phyloP scores from a whole-genome alignment of 768 basidiomycete species.

The Suillus sp. region DNA sequence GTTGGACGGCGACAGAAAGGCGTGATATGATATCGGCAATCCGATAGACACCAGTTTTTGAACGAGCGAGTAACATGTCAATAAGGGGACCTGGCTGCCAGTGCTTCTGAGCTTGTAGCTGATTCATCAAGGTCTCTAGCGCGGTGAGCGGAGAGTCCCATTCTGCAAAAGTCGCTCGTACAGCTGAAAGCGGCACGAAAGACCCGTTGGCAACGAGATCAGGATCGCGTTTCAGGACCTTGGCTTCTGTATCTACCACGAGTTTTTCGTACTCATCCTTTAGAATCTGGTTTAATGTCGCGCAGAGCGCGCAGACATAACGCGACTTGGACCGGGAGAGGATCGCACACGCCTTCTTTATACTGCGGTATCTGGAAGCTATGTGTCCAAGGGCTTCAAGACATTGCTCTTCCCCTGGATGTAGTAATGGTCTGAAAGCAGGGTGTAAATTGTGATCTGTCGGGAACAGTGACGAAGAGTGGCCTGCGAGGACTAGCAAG shows the following conservation, averaged over 20 bases:
- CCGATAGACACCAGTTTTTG: conserved; percentile 77
- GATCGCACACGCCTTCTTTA: conserved; percentile 56
- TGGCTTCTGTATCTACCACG: conserved; percentile 79
- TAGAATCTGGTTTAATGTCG: conserved; percentile 71
- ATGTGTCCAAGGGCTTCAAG: conserved; percentile 78
- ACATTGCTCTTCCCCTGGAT: conserved; percentile 87
- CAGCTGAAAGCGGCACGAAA: conserved; percentile 83
- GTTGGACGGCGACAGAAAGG: conserved; percentile 75
- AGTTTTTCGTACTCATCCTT: conserved; percentile 79
- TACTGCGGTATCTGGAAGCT: conserved; percentile 72
- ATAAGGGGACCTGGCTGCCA: conserved; percentile 78
- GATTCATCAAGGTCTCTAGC: conserved; percentile 63
- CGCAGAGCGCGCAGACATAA: conserved; percentile 78
- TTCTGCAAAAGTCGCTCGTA: conserved; percentile 80
- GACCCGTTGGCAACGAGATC: conserved; percentile 76
- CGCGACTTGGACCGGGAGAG: conserved; percentile 65
- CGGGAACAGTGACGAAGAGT: conserved; percentile 83
- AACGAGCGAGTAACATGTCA: conserved; percentile 71
- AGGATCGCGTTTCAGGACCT: conserved; percentile 73
- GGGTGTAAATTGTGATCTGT: conserved; percentile 59
- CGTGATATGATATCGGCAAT: conserved; percentile 70
- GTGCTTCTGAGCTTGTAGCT: conserved; percentile 52
- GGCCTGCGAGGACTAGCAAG: conserved; percentile 83
- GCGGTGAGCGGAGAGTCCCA: conserved; percentile 89
- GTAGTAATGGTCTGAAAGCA: conserved; percentile 69